Base-by-base conservation (phyloP, 2,329 filamentous ascomycete species). In the Fusarium papillatum region DNA sequence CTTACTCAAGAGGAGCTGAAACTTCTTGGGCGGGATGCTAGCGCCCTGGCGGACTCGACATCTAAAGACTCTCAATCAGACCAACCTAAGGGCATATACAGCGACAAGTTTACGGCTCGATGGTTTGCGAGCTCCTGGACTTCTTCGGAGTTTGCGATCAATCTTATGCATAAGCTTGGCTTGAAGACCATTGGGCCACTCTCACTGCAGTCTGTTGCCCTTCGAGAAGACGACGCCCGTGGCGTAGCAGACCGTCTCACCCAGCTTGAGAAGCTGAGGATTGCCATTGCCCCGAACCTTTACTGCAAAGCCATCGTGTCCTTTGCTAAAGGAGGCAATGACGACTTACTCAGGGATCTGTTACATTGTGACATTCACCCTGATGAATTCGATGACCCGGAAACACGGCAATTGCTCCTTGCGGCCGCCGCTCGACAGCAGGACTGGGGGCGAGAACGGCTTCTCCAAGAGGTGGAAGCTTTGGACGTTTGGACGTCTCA, bases 101-200 rank as follows among this genome's bases (percentile, higher is more conserved):
- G 79, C 50, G 83, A 84, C 61, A 78, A 92, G 73, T 93, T 97
- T 36, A 93, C 94, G 22, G 94, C 95, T n/a, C 90, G 93, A 74
- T 92, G 95, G 85, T 96, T 98, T 81, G 95, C 95, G 13, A 93
- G 88, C 69, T 85, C 85, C 22, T 94, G 94, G 82, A 89, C 97
- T 26, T 90, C 93, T 1, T 86, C 95, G 13, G 92, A 96, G 68
- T 90, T 93, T 75, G 91, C 95, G 31, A 91, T 97, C 66, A 90
- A 90, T 39, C 89, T 94, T 9, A 86, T 97, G 22, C 88, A 90
- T 68, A 91, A 94, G 78, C 90, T 98, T 64, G 94, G 94, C 3
- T 86, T 97, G 7, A 87, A 91, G 60, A 86, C 88, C 41, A 93
- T 98, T 73, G 95, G 95, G 0, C 93, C 95, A 0, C 85, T 93